Conservation (phyloP, 768 basidiomycete species). For the Cyclocybe cylindracea region DNA sequence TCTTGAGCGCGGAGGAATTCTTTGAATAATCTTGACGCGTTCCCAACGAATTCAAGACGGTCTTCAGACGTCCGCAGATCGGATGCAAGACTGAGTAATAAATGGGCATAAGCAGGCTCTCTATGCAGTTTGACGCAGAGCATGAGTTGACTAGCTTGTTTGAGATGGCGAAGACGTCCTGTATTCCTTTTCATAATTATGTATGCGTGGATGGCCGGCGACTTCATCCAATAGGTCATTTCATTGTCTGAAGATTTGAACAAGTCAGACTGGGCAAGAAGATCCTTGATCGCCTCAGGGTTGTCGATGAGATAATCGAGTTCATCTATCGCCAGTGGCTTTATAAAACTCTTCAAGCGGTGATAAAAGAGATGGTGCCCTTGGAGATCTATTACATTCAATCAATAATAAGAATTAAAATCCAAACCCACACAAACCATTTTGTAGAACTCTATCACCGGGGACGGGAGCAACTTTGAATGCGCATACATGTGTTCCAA, state of each 20-base stretch:
- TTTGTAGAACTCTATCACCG: not conserved
- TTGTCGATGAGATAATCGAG: not conserved
- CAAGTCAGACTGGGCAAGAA: not conserved
- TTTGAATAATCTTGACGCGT: not conserved
- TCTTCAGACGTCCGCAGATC: slow-evolving; percentile 1
- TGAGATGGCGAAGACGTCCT: not conserved
- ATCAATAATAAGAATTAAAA: not conserved
- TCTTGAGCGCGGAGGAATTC: slow-evolving; percentile 7
- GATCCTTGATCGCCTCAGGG: not conserved
- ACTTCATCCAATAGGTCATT: slow-evolving; percentile 1
- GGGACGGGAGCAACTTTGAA: slow-evolving; percentile 1
- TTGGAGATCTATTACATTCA: not conserved
- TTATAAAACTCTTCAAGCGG: not conserved
- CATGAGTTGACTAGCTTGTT: not conserved
- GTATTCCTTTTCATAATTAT: not conserved
- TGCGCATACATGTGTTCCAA: slow-evolving; percentile 3
- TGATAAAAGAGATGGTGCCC: slow-evolving; percentile 3
- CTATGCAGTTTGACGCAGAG: not conserved
- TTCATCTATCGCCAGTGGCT: not conserved
- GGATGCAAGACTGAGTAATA: slow-evolving; percentile 3
- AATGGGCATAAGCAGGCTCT: slow-evolving; percentile 9
- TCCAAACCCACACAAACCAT: not conserved
- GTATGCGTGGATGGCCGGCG: slow-evolving; percentile 5
- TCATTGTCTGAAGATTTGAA: not conserved
- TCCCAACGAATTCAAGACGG: not conserved